Conservation (phyloP, 2,329 filamentous ascomycete species). For the Paracamarosporium sp. region DNA sequence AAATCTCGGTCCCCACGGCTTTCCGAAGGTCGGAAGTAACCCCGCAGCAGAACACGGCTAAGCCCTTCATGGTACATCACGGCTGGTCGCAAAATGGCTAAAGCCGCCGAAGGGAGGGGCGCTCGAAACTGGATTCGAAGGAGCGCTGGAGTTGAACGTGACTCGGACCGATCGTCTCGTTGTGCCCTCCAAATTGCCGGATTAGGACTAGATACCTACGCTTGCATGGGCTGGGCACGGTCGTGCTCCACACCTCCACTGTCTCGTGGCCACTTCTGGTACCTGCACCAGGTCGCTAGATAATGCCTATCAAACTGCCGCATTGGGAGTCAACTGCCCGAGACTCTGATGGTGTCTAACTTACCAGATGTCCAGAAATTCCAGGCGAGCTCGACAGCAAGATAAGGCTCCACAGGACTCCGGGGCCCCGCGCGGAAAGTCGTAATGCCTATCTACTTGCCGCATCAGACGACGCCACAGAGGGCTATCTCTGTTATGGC, state of each 20-base stretch:
- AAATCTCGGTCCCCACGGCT: not conserved
- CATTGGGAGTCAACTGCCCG: not conserved
- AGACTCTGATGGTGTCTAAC: not conserved
- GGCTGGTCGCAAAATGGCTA: not conserved
- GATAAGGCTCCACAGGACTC: not conserved
- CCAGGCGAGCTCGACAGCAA: not conserved
- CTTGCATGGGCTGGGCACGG: not conserved
- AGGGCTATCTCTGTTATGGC: not conserved
- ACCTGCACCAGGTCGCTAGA: not conserved
- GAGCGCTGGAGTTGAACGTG: not conserved
- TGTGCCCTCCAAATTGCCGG: slow-evolving; percentile 1
- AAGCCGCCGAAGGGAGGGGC: not conserved
- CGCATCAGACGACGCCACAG: not conserved
- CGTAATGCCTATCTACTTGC: slow-evolving; percentile 1
- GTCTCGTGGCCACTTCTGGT: not conserved
- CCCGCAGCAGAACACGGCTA: not conserved
- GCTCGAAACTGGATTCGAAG: not conserved
- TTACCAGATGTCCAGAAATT: not conserved
- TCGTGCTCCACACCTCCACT: not conserved
- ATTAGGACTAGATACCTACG: not conserved
- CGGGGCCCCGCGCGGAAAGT: not conserved
- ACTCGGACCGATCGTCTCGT: not conserved
- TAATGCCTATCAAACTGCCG: not conserved
- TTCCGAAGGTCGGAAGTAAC: not conserved
- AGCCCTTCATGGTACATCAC: not conserved